phyloP scores from a whole-genome alignment of 805 yeast species.

The Schwanniomyces vanrijiae region DNA sequence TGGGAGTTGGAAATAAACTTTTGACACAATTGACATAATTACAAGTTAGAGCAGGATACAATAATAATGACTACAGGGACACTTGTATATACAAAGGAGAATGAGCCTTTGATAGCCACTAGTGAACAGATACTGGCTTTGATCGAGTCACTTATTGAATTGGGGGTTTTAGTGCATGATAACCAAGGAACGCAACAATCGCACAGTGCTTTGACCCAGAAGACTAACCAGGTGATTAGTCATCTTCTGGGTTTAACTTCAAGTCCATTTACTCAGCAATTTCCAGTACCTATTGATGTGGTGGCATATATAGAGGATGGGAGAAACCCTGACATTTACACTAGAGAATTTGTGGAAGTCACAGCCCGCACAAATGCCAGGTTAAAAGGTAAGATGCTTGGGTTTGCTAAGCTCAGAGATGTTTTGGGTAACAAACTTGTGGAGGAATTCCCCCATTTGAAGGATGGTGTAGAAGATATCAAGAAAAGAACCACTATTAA shows the following conservation, averaged over 20 bases:
- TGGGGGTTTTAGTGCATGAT: slow-evolving; percentile 92
- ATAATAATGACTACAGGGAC: slow-evolving; percentile 39
- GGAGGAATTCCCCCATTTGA: slow-evolving; percentile 78
- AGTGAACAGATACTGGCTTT: slow-evolving; percentile 31
- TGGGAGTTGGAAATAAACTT: neutral
- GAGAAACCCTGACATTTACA: slow-evolving; percentile 93
- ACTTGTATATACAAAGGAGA: slow-evolving; percentile 18
- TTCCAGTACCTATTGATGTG: slow-evolving; percentile 77
- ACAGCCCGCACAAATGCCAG: slow-evolving; percentile 88
- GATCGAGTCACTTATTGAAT: slow-evolving; percentile 76
- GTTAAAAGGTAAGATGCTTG: slow-evolving; percentile 79
- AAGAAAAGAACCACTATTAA: slow-evolving; percentile 38
- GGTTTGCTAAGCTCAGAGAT: slow-evolving; percentile 61
- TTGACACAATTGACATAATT: neutral
- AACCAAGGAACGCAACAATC: slow-evolving; percentile 87
- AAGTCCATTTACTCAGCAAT: slow-evolving; percentile 32
- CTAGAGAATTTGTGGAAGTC: slow-evolving; percentile 94
- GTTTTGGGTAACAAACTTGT: slow-evolving; percentile 66
- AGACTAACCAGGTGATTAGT: slow-evolving; percentile 41
- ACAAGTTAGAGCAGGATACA: neutral
- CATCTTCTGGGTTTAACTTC: slow-evolving; percentile 36
- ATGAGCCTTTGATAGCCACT: slow-evolving; percentile 29
- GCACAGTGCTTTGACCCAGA: slow-evolving; percentile 44
- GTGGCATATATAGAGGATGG: slow-evolving; percentile 92
- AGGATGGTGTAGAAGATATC: slow-evolving; percentile 56